phyloP scores from a whole-genome alignment of 78 protist genomes.

The Chrysochromulina parva region DNA sequence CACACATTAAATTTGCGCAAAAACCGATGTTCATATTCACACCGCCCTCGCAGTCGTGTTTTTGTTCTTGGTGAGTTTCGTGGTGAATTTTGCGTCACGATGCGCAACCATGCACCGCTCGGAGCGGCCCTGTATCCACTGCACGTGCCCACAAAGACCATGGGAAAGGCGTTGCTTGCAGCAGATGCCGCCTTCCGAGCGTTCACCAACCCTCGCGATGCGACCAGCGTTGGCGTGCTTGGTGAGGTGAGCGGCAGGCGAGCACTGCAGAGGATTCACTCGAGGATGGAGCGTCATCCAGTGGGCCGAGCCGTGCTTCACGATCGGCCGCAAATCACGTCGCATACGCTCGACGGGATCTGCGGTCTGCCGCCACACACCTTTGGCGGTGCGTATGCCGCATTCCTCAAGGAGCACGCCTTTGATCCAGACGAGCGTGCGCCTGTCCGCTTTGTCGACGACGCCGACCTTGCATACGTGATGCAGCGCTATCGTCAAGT shows the following conservation, averaged over 20 bases:
- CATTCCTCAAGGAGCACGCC: conserved; percentile 47
- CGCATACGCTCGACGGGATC: background rate
- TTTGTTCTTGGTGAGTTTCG: no score
- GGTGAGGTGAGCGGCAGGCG: conserved; percentile 37
- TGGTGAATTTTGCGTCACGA: no score
- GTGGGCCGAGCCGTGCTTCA: background rate
- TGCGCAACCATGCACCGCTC: no score
- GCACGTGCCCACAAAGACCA: no score
- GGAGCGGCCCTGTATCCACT: no score
- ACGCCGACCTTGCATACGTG: conserved; percentile 76
- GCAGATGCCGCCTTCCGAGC: background rate
- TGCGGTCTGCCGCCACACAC: conserved; percentile 50
- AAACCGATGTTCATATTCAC: no score
- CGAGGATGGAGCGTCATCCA: background rate
- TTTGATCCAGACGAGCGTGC: conserved; percentile 66
- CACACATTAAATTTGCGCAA: no score
- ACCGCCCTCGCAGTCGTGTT: no score
- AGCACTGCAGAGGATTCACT: background rate
- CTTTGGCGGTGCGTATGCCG: conserved; percentile 69
- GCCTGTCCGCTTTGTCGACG: conserved; percentile 67
- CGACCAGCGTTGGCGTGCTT: background rate
- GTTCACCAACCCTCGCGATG: background rate
- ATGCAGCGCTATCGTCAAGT: conserved; percentile 66
- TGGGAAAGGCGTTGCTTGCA: background rate
- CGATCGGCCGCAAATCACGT: background rate